Evolutionary conservation across 1,284 basidiomycete species (phyloP).

Genomic region (Pseudozyma pruni): DNA sequence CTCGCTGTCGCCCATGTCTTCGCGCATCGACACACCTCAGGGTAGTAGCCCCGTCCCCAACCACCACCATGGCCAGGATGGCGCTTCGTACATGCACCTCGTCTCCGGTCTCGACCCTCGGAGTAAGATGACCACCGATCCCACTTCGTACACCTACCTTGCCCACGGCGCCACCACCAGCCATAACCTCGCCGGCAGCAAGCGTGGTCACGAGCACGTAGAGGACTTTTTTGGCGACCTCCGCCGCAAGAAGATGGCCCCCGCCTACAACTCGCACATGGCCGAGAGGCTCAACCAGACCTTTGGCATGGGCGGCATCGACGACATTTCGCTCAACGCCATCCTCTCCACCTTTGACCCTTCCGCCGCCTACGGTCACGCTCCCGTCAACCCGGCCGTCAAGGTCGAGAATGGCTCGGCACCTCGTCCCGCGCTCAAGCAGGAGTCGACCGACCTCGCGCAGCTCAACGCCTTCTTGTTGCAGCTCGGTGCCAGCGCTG

Average conservation of each 20-base stretch:
- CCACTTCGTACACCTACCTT: slow-evolving; percentile 57
- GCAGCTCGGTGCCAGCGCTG: slow-evolving; percentile 65
- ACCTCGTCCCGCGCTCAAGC: slow-evolving; percentile 69
- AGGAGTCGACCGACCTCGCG: slow-evolving; percentile 66
- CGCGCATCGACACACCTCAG: slow-evolving; percentile 53
- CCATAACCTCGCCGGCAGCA: slow-evolving; percentile 45
- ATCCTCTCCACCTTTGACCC: slow-evolving; percentile 48
- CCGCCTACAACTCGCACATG: slow-evolving; percentile 63
- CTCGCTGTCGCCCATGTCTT: slow-evolving; percentile 56
- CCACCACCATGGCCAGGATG: slow-evolving; percentile 21
- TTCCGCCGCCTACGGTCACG: slow-evolving; percentile 13
- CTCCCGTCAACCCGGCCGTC: slow-evolving; percentile 16
- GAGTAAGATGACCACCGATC: slow-evolving; percentile 49
- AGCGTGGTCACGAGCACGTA: slow-evolving; percentile 58
- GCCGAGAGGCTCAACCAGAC: slow-evolving; percentile 60
- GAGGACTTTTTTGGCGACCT: slow-evolving; percentile 62
- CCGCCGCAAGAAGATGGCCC: slow-evolving; percentile 57
- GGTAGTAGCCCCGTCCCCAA: slow-evolving; percentile 42
- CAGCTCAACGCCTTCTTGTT: slow-evolving; percentile 66
- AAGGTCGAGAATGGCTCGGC: slow-evolving; percentile 13
- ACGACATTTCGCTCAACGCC: slow-evolving; percentile 53
- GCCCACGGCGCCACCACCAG: slow-evolving; percentile 52
- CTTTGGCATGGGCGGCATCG: slow-evolving; percentile 51
- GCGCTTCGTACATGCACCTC: slow-evolving; percentile 50
- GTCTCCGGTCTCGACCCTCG: slow-evolving; percentile 34